Percentiles rank a stretch among this genome's conserved stretches.
phyloP scores from a whole-genome alignment of 805 yeast species.

The Komagataella mondaviorum region DNA sequence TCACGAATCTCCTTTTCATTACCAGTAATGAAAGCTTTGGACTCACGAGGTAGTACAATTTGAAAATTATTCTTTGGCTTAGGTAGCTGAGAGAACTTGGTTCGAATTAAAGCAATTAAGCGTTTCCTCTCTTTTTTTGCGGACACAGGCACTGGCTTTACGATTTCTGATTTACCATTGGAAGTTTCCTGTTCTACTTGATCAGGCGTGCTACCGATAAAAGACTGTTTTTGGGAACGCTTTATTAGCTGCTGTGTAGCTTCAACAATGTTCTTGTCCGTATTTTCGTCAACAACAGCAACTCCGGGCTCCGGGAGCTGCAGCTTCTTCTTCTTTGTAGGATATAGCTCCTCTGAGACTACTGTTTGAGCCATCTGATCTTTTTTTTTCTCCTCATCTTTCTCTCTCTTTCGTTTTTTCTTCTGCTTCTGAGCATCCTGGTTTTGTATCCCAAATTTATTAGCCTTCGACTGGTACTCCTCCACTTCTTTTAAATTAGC shows the following conservation, averaged over 20 bases:
- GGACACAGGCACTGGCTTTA: slow-evolving; percentile 9
- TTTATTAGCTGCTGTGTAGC: slow-evolving; percentile 21
- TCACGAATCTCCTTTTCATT: slow-evolving; percentile 2
- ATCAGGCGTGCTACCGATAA: slow-evolving; percentile 12
- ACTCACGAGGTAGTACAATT: slow-evolving; percentile 20
- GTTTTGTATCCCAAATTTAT: slow-evolving; percentile 28
- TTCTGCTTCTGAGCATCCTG: slow-evolving; percentile 20
- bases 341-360: slow-evolving; percentile 7
- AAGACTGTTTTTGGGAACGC: slow-evolving; percentile 19
- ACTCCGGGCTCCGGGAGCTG: slow-evolving; percentile 22
- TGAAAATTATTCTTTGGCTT: slow-evolving; percentile 28
- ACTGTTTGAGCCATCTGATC: slow-evolving; percentile 8
- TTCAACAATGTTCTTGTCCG: slow-evolving; percentile 20
- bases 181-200: slow-evolving; percentile 5
- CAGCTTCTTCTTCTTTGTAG: slow-evolving; percentile 23
- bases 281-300: slow-evolving; percentile 6
- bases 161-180: not conserved
- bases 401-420: slow-evolving; percentile 16
- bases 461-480: slow-evolving; percentile 30
- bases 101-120: slow-evolving; percentile 1
- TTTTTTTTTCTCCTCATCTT: slow-evolving; percentile 9
- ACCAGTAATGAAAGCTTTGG: slow-evolving; percentile 6
- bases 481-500: slow-evolving; percentile 22
- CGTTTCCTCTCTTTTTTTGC: slow-evolving; percentile 5
- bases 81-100: slow-evolving; percentile 7